Evolutionary conservation across 1,284 basidiomycete genomes (phyloP).

Genomic region (Fomitopsis betulina): DNA sequence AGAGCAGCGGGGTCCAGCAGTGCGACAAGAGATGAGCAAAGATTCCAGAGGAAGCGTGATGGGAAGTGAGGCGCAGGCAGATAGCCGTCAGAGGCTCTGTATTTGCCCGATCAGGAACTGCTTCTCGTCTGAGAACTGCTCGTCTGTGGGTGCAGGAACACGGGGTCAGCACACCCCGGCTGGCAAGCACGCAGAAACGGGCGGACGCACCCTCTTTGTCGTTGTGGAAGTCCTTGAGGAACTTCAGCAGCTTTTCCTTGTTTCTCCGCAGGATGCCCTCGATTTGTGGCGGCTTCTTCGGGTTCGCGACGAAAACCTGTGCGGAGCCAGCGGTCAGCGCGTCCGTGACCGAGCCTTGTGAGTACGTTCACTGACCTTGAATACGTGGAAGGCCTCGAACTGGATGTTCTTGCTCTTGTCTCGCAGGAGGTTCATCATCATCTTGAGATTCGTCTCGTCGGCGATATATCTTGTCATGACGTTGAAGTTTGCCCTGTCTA

Average conservation of each 20-base stretch:
- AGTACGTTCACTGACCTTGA: constrained; percentile 67
- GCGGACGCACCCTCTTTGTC: constrained; percentile 83
- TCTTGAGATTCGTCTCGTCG: constrained; percentile 91
- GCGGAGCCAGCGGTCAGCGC: background rate
- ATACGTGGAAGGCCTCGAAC: constrained; percentile 99
- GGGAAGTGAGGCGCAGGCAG: background rate
- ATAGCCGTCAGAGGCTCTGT: constrained; percentile 54
- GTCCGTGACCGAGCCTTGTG: background rate
- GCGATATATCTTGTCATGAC: constrained; percentile 99
- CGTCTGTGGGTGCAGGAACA: constrained; percentile 49
- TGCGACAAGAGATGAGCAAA: constrained; percentile 1
- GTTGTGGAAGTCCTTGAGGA: constrained; percentile 93
- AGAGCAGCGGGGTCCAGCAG: background rate
- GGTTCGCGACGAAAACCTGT: constrained; percentile 97
- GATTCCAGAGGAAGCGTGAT: background rate
- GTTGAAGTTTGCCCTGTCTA: constrained; percentile 96
- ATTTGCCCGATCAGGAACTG: constrained; percentile 94
- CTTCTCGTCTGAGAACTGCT: constrained; percentile 97
- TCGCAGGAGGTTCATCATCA: constrained; percentile 99
- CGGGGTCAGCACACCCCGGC: background rate
- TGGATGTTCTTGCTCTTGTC: constrained; percentile 99
- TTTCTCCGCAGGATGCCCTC: constrained; percentile 89
- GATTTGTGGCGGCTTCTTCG: constrained; percentile 96
- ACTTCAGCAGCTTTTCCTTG: constrained; percentile 88
- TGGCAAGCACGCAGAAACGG: background rate